Base-by-base conservation (phyloP, 108 stramenopile genomes). In the Skeletonema costatum region DNA sequence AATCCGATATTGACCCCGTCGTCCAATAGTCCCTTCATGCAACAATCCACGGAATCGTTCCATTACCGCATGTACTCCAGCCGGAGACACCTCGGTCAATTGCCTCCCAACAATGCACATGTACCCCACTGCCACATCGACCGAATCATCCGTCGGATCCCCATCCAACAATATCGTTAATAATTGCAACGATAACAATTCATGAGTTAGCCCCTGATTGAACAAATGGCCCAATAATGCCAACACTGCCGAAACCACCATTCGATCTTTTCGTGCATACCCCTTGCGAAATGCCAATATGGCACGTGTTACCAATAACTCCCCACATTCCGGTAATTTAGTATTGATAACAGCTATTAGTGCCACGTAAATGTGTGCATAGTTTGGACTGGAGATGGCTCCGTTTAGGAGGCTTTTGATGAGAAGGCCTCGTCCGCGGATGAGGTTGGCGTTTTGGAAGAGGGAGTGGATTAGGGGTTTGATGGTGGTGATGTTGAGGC, bases 271-370 rank as follows among this genome's bases (percentile, higher is more conserved):
- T 16, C 94, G 89, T 71, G 89, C 84, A 77, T 97, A 99, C 39
- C 90, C 87, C 16, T 89, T 79, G 1, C 98, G 92, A 84, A 99
- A 99, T 25, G 83, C 74, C 31, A 97, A 75, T 31, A 99, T 89
- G 38, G 96, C 74, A 7, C 98, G 87, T 35, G 87, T 85, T 5
- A 98, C 71, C 25, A 98, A 38, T 17, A 99, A 83, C 75, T 99
- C 98, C 29, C 99, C 99, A 58, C 92, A 93, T 76, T 98, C 97
- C 4, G 99, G 99, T 25, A 99, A 81, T 77, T 98, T 98, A 21
- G 97, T 96, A 80, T 99, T 98, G 46, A 99, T 68, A 17, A 99
- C 99, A 21, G 98, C 90, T 36, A 98, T 83, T 33, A 99, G 61
- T 11, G 98, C 93, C 5, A 98, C 97, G 65, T 98, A 99, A 30